A percentile compares a stretch with the other conserved stretches of the same genome.
phyloP scores from a whole-genome alignment of 108 stramenopile genomes.

The Cafeteria roenbergensis region DNA sequence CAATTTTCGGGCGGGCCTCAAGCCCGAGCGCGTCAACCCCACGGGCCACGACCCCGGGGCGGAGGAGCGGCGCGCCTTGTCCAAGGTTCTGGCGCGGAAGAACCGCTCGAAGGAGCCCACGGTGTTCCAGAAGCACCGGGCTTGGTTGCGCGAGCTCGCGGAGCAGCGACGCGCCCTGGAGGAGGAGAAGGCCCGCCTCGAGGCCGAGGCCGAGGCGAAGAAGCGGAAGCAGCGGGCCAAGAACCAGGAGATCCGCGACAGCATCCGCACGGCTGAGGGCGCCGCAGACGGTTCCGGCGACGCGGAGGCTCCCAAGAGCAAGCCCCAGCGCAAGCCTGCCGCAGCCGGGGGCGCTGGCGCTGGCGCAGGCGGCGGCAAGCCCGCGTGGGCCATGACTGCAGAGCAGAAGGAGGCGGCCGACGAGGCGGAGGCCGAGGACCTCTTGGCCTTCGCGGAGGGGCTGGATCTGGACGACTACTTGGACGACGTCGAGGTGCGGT shows the following conservation, averaged over 20 bases:
- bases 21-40: background rate
- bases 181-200: no score
- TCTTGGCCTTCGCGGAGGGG: conserved; percentile 56
- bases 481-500: conserved; percentile 55
- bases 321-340: conserved; percentile 16
- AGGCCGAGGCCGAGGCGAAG: conserved; percentile 18
- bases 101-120: conserved; percentile 16
- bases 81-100: conserved; percentile 14
- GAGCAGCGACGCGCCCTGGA: conserved; percentile 33
- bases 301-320: background rate
- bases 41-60: conserved; percentile 4
- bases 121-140: conserved; percentile 13
- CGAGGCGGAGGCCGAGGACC: conserved; percentile 49
- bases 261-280: conserved; percentile 22
- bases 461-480: conserved; percentile 63
- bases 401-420: conserved; percentile 28
- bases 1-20: background rate
- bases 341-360: background rate
- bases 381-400: conserved; percentile 64
- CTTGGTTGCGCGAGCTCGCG: conserved; percentile 38
- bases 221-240: conserved; percentile 31
- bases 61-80: conserved; percentile 19
- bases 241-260: conserved; percentile 45
- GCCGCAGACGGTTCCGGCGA: conserved; percentile 9
- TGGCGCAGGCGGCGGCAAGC: conserved; percentile 17